Percentiles rank a stretch among this genome's conserved stretches.
phyloP scores from a whole-genome alignment of 805 yeast genomes.

The Suhomyces vadensis region DNA sequence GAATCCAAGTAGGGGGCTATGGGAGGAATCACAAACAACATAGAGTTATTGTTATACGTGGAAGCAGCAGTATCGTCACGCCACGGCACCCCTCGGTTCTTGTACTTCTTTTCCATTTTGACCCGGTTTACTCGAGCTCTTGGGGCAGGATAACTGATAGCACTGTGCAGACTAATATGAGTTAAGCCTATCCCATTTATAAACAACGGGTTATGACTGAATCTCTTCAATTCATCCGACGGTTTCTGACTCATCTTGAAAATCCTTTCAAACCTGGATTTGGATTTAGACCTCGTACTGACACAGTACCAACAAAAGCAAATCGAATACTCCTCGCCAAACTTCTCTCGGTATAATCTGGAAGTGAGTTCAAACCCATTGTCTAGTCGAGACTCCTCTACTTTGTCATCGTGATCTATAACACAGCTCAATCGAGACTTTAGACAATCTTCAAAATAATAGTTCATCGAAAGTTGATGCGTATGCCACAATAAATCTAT shows the following conservation, averaged over 20 bases:
- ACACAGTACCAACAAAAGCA: constrained; percentile 23
- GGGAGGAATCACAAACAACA: constrained; percentile 13
- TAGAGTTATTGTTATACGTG: constrained; percentile 6
- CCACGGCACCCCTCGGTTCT: constrained; percentile 2
- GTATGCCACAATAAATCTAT: constrained; percentile 32
- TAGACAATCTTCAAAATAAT: constrained; percentile 16
- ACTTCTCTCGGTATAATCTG: constrained; percentile 15
- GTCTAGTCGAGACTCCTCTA: constrained; percentile 21
- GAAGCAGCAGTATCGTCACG: not conserved
- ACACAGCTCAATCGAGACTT: constrained; percentile 6
- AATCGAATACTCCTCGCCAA: constrained; percentile 18
- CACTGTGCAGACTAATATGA: constrained; percentile 17
- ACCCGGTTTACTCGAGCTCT: not conserved
- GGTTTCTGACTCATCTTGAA: constrained; percentile 5
- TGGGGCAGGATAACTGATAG: constrained; percentile 10
- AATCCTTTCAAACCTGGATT: constrained; percentile 5
- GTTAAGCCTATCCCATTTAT: constrained; percentile 11
- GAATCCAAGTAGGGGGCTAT: constrained; percentile 9
- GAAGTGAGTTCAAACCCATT: constrained; percentile 18
- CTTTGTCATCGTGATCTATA: constrained; percentile 27
- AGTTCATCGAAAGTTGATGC: constrained; percentile 20
- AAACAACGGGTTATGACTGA: constrained; percentile 5
- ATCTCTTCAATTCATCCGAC: not conserved
- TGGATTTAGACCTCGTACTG: constrained; percentile 5
- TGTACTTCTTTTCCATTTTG: constrained; percentile 3